A percentile compares a stretch with the other conserved stretches of the same genome.
phyloP scores from a whole-genome alignment of 371 early-diverging fungal species.

The Modicella reniformis region DNA sequence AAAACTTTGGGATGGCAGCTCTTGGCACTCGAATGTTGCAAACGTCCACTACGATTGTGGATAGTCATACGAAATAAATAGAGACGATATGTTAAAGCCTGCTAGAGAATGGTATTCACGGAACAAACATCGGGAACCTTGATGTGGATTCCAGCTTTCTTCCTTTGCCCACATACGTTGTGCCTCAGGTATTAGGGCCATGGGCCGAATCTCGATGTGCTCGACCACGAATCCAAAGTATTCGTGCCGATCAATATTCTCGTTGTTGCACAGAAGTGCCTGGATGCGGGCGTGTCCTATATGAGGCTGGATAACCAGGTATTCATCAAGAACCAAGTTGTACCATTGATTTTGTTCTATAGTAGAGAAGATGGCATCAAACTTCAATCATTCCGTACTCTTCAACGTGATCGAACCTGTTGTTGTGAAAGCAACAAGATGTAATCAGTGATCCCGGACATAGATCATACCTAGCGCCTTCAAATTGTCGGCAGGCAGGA shows the following conservation, averaged over 20 bases:
- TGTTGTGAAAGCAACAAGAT: background rate
- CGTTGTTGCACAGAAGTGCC: conserved; percentile 38
- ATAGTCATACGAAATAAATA: background rate
- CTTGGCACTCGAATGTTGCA: conserved; percentile 20
- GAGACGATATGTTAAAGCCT: background rate
- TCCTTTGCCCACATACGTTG: no score
- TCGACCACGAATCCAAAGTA: conserved; percentile 41
- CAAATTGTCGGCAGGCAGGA: conserved; percentile 31
- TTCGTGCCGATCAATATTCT: conserved; percentile 24
- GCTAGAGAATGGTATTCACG: background rate
- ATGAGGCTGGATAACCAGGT: conserved; percentile 42
- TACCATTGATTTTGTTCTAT: conserved; percentile 38
- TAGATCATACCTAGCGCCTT: conserved; percentile 23
- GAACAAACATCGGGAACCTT: background rate
- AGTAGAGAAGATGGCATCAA: no score
- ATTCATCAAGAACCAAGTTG: conserved; percentile 43
- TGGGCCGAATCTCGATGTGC: conserved; percentile 44
- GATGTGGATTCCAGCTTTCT: background rate
- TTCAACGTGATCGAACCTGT: no score
- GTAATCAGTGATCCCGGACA: background rate
- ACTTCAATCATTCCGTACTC: no score
- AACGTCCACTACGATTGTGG: conserved; percentile 14
- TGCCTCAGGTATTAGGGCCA: conserved; percentile 4
- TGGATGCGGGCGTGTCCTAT: conserved; percentile 20
- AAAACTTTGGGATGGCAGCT: conserved; percentile 25